These are phyloP conservation scores for Colletotrichum melonis DNA, from an alignment of 2,329 filamentous ascomycete genomes.

Conservation along the genomic window DNA sequence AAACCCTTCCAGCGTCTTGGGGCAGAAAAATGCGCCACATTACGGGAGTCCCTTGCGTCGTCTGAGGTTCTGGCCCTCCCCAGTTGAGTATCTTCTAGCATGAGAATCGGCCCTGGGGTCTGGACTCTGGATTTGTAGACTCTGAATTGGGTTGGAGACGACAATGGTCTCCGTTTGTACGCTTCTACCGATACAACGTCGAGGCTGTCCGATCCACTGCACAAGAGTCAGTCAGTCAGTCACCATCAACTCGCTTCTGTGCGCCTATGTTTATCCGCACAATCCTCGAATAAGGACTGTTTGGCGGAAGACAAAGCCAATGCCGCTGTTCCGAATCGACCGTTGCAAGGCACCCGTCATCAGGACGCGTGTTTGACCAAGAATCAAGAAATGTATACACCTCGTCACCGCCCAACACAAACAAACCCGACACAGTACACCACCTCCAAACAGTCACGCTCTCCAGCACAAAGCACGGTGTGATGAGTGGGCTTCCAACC, in stretches of 20 bases:
- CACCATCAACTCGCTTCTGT: neutral
- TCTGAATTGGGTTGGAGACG: neutral
- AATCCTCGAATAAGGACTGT: neutral
- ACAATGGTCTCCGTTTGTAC: neutral
- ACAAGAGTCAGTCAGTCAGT: neutral
- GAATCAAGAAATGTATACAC: neutral
- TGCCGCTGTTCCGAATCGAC: slow-evolving; percentile 21
- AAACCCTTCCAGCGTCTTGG: neutral
- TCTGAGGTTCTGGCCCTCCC: slow-evolving; percentile 30
- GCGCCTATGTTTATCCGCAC: neutral
- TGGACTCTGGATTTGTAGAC: neutral
- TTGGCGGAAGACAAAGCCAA: slow-evolving; percentile 5
- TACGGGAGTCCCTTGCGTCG: slow-evolving; percentile 26
- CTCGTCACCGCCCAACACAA: neutral
- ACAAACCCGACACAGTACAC: neutral
- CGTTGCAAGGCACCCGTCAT: neutral
- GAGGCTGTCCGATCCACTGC: neutral
- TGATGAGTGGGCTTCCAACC: slow-evolving; percentile 13
- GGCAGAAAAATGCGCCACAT: slow-evolving; percentile 12
- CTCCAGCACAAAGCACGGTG: neutral
- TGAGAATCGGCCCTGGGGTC: neutral
- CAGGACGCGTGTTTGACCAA: neutral
- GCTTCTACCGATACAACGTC: neutral
- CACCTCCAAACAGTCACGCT: neutral
- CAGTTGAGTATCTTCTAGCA: slow-evolving; percentile 13